Conservation (phyloP, 192 early-diverging fungal species). For the Rhizophagus prolifer region DNA sequence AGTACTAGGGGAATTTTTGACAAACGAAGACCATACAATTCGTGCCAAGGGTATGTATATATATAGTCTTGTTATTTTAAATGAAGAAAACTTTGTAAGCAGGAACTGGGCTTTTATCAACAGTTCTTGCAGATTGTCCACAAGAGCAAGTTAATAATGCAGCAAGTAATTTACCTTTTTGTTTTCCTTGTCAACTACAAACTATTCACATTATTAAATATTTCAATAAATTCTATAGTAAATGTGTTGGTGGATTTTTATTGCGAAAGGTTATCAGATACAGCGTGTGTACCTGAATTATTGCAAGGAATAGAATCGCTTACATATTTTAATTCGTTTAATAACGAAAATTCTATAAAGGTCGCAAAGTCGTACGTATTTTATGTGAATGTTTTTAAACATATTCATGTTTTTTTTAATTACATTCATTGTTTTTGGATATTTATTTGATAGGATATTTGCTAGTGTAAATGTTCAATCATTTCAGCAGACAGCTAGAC, state of each 20-base stretch:
- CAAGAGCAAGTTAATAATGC: conserved; percentile 50
- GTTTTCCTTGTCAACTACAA: neutral
- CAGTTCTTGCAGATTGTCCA: conserved; percentile 52
- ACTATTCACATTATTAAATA: conserved; percentile 18
- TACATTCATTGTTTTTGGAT: neutral
- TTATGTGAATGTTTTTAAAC: conserved; percentile 5
- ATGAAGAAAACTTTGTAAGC: neutral
- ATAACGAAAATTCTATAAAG: conserved; percentile 48
- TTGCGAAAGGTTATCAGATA: conserved; percentile 71
- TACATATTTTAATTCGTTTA: conserved; percentile 60
- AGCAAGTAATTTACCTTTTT: conserved; percentile 42
- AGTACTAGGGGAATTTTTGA: conserved; percentile 71
- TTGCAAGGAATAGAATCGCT: conserved; percentile 65
- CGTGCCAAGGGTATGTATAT: conserved; percentile 74
- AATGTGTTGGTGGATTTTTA: conserved; percentile 72
- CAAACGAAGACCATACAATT: conserved; percentile 78
- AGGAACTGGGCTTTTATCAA: conserved; percentile 67
- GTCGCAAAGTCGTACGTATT: conserved; percentile 51
- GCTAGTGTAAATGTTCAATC: conserved; percentile 87
- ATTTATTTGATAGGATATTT: conserved; percentile 61
- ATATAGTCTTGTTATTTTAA: conserved; percentile 5
- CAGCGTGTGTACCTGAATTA: conserved; percentile 64
- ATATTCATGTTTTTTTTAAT: neutral
- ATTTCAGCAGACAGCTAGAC: conserved; percentile 83
- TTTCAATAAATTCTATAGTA: conserved; percentile 35